These are phyloP conservation scores for Alternaria sp. DNA, from an alignment of 2,329 filamentous ascomycete species.

Conservation along the genomic window DNA sequence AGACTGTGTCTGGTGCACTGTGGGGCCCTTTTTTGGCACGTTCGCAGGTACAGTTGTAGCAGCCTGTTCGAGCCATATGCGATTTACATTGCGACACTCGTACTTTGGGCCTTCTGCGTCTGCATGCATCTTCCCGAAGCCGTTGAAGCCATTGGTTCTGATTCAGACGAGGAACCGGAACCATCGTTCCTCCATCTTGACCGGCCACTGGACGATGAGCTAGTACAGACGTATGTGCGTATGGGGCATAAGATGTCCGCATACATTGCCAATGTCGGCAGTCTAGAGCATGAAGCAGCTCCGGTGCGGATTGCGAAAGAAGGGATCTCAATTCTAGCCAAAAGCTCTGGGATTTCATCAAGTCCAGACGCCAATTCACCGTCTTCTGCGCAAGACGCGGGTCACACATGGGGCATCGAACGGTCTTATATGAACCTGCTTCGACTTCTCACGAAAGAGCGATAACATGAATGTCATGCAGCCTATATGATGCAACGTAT, in stretches of 20 bases:
- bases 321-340: conserved; percentile 6
- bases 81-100: conserved; percentile 55
- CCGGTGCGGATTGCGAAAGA: conserved; percentile 11
- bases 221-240: conserved; percentile 57
- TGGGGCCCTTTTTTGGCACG: conserved; percentile 60
- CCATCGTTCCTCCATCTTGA: conserved; percentile 61
- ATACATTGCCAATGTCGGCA: conserved; percentile 60
- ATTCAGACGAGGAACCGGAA: conserved; percentile 24
- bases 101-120: conserved; percentile 56
- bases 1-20: conserved; percentile 63
- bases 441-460: neutral
- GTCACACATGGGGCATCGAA: conserved; percentile 12
- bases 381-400: neutral
- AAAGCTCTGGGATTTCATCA: neutral
- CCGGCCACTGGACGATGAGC: conserved; percentile 63
- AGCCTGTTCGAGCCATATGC: conserved; percentile 57
- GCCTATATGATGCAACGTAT: neutral
- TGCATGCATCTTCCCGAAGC: conserved; percentile 17
- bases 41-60: conserved; percentile 56
- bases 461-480: neutral
- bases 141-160: conserved; percentile 5
- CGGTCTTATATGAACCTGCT: neutral
- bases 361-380: neutral
- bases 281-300: conserved; percentile 48
- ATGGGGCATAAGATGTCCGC: conserved; percentile 58